Percentiles rank a stretch among this genome's conserved stretches.
phyloP scores from a whole-genome alignment of 768 basidiomycete genomes.

The Suillus luteus region DNA sequence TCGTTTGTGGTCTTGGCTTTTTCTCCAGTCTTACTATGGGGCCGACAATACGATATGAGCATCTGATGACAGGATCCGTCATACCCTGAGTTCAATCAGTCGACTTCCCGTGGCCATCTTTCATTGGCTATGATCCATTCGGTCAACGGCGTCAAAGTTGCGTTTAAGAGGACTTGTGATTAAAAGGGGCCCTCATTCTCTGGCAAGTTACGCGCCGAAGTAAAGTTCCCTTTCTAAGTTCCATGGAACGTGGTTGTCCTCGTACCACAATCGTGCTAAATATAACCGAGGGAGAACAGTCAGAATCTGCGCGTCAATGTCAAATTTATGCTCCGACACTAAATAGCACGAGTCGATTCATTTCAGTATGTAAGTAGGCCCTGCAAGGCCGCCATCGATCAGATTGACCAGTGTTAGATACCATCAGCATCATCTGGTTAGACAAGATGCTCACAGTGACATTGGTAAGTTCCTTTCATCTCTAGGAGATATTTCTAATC shows the following conservation, averaged over 20 bases:
- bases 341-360: background rate
- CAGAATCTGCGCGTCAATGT: background rate
- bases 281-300: background rate
- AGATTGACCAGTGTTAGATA: background rate
- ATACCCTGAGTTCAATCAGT: background rate
- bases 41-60: background rate
- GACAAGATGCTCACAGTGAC: slow-evolving; percentile 6
- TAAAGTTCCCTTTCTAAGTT: background rate
- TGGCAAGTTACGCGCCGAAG: background rate
- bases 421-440: background rate
- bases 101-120: background rate
- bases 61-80: background rate
- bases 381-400: background rate
- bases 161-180: background rate
- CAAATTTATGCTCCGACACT: slow-evolving; percentile 6
- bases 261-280: background rate
- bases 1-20: too few relatives aligned
- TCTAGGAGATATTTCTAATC: background rate
- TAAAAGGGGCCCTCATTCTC: background rate
- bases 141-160: background rate
- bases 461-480: background rate
- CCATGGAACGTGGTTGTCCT: background rate
- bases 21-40: background rate
- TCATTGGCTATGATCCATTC: background rate
- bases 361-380: background rate